Conservation (phyloP, 192 early-diverging fungal species). For the Rhizophagus sp. region DNA sequence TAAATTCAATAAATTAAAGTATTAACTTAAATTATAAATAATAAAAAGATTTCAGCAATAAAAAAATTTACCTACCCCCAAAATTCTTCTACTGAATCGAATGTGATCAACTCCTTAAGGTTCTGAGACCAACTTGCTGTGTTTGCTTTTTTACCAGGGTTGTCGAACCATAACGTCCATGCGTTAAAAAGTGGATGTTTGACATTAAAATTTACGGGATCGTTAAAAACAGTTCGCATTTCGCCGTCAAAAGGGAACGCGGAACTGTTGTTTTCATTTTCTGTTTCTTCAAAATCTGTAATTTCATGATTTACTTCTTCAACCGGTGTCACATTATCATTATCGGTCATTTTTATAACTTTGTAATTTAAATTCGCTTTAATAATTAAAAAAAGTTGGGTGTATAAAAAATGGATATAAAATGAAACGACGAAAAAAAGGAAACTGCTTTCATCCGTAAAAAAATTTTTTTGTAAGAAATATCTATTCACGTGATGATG, state of each 20-base stretch:
- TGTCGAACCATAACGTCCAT: conserved; percentile 97
- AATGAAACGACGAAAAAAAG: no score
- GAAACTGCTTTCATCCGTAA: no score
- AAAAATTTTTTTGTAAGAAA: no score
- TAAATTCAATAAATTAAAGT: background rate
- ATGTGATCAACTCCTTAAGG: conserved; percentile 87
- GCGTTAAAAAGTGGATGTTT: conserved; percentile 86
- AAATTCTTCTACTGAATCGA: conserved; percentile 95
- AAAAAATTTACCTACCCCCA: conserved; percentile 74
- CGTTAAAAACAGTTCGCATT: conserved; percentile 47
- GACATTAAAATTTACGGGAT: conserved; percentile 59
- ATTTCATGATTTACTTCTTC: background rate
- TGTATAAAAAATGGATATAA: no score
- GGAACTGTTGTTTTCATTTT: background rate
- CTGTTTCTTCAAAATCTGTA: background rate
- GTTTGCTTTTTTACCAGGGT: conserved; percentile 77
- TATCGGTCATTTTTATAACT: background rate
- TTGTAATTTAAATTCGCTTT: background rate
- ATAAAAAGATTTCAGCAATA: background rate
- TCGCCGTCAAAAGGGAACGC: conserved; percentile 27
- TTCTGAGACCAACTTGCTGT: conserved; percentile 78
- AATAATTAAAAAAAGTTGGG: no score
- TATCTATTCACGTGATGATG: no score
- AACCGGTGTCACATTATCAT: background rate
- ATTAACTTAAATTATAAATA: background rate